A percentile compares a stretch with the other conserved stretches of the same genome.
Conservation (phyloP, 1,284 basidiomycete species). For the Mycena sp. region DNA sequence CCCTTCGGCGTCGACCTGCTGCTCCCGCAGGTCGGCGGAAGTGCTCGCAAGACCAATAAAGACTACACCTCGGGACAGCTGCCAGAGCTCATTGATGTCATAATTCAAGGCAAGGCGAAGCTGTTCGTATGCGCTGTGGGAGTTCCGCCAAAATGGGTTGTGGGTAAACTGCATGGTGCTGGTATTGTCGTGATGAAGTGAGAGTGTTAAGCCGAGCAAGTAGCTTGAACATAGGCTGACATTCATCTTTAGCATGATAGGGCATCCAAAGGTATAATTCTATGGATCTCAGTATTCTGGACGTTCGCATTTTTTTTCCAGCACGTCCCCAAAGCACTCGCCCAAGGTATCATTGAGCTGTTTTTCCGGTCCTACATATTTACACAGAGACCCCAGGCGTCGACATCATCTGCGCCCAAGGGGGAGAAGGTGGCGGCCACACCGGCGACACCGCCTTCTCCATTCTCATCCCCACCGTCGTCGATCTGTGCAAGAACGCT, state of each 20-base stretch:
- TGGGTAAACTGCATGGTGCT: slow-evolving; percentile 83
- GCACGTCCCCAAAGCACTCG: slow-evolving; percentile 85
- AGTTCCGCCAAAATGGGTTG: slow-evolving; percentile 84
- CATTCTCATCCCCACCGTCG: slow-evolving; percentile 82
- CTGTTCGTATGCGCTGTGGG: slow-evolving; percentile 89
- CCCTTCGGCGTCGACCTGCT: slow-evolving; percentile 88
- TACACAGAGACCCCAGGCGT: slow-evolving; percentile 59
- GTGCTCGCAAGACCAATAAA: slow-evolving; percentile 83
- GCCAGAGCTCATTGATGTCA: slow-evolving; percentile 79
- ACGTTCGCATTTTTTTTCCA: slow-evolving; percentile 35
- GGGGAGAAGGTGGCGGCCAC: slow-evolving; percentile 82
- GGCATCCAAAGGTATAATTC: slow-evolving; percentile 76
- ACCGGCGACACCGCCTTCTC: slow-evolving; percentile 81
- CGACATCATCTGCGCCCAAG: slow-evolving; percentile 87
- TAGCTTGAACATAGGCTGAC: not conserved
- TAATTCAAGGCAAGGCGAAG: slow-evolving; percentile 78
- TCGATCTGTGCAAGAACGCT: slow-evolving; percentile 74
- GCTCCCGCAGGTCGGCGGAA: slow-evolving; percentile 82
- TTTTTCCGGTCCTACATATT: slow-evolving; percentile 14
- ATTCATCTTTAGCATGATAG: slow-evolving; percentile 61
- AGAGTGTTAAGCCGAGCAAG: slow-evolving; percentile 39
- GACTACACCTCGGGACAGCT: slow-evolving; percentile 85
- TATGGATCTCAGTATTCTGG: not conserved
- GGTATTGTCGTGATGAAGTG: slow-evolving; percentile 89
- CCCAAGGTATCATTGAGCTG: too few relatives aligned